Base-by-base conservation (phyloP, 257 asterid species). In the Apocynum venetum region DNA sequence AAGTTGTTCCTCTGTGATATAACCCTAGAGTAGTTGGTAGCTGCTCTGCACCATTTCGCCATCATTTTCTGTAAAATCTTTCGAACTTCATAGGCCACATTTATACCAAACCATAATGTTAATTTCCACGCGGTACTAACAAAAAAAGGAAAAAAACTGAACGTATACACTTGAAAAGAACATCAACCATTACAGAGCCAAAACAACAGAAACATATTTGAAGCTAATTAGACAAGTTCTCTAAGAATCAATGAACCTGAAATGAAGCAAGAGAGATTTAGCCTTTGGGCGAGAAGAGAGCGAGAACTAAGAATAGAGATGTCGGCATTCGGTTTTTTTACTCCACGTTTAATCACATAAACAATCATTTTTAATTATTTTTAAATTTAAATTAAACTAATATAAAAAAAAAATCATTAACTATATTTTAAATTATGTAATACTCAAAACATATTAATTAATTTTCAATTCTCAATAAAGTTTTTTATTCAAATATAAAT, bases 31-130 rank as follows among this genome's bases (percentile, higher is more conserved):
- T 87, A 56, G 61, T 81, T 86, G 83, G 84, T 67, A 74, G 86
- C 79, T 72, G 85, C 81, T 81, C 87, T 91, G 80, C 89, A 81
- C 85, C 91, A 91, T 86, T 93, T 87, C 65, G 86, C 79, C 86
- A 81, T 83, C 98, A 93, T 91, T 79, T 78, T 82, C 72, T 3
- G 51, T 41, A 67, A 56, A 56, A 17, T 17, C 72, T 67, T 10
- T 3, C 52, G 8, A 4, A 20, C 4, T 19, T 36, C 13, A 0
- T 35, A 15, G 8, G 47, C 13, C 17, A 25, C 72, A 67, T 15
- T 67, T 0, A 15, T 6, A 40, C 6, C 72, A 20, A 67, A 67
- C 31, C 12, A 65, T 17, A 67, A 43, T 19, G 36, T 67, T 17
- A 43, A 25, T 40, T 44, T 67, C 72, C 51, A 3, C 0, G 7